Evolutionary conservation across 768 basidiomycete species (phyloP), one percentile per base, ranked within the genome.

Genomic region (Leucocoprinus birnbaumii): DNA sequence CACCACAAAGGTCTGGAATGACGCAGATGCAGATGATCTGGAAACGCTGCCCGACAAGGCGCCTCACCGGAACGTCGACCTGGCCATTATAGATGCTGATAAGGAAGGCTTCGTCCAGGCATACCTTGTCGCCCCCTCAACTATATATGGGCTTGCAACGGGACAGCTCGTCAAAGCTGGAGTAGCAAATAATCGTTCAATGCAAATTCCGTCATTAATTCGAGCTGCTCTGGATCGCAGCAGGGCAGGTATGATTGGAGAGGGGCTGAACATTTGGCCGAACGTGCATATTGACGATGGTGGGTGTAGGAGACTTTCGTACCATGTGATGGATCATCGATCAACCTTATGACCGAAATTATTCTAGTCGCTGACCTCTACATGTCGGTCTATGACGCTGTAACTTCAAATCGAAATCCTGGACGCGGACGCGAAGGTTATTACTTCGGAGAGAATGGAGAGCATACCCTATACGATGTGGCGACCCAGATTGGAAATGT

Each of bases 261-360:
- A 73, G 40, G 86, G 87, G 1, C 68, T 73, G 61, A 84, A 86
- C 51, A 42, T 82, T 5, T 88, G 84, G 85, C 75, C 78, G 0
- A 69, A 83, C 56, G 79, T 85, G 4, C 63, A 82, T 58, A 72
- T 84, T 37, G 67, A 80, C 37, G 83, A 86, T 42, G 59, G 83
- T 82, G 54, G 49, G 73, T 52, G 14, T 7, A n/a, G n/a, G n/a
- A n/a, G n/a, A n/a, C n/a, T n/a, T n/a, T n/a, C n/a, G n/a, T n/a
- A n/a, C n/a, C n/a, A n/a, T n/a, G n/a, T n/a, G n/a, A n/a, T n/a
- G n/a, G n/a, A n/a, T n/a, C n/a, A n/a, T n/a, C n/a, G n/a, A n/a
- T n/a, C n/a, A n/a, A n/a, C n/a, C n/a, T n/a, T n/a, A n/a, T n/a
- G n/a, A n/a, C n/a, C n/a, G n/a, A n/a, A n/a, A n/a, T n/a, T n/a